Base-by-base conservation (phyloP, 139 green algal genomes). In the Ettlia oleoabundans region DNA sequence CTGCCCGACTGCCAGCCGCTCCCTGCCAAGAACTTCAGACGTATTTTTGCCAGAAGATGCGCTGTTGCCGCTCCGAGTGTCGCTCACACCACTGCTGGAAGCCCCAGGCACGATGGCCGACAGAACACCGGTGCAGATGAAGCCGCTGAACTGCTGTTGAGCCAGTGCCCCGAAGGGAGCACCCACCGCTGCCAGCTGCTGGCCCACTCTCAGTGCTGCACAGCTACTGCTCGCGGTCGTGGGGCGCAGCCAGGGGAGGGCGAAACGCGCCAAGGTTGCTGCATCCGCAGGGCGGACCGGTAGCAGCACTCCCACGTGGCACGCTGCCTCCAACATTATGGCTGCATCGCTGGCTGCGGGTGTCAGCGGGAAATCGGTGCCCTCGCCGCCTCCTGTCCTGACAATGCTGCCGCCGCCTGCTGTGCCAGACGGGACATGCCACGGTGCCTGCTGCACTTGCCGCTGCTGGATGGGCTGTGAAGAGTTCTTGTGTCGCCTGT, bases 101-200 rank as follows among this genome's bases (percentile, higher is more conserved):
- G 33, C 38, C 6, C 18, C 62, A n/a, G 30, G 26, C n/a, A 78
- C 33, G 28, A 10, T 33, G 3, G 70, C 78, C 51, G 85, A 83
- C 3, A 93, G 41, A 0, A 86, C 40, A 10, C 91, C 91, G 32
- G 82, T 72, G 21, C 87, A 30, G 6, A 86, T 38, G 4, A 75
- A 84, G 62, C 86, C 88, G 43, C 35, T 35, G 32, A 95, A 95
- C 65, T 95, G 90, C 24, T 75, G 72, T 2, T 87, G 83, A 0
- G 90, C 81, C 51, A 95, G 82, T n/a, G 81, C 88, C 33, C 89
- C 92, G 87, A 95, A 95, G n/a, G 92, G 91, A 0, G 86, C 88
- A 1, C 91, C 92, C 0, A 71, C 55, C 4, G 87, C 82, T 15
- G 22, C 8, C 66, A 83, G 30, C 13, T 8, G 28, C n/a, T 51